Conservation (phyloP, 208 protist species). For the Leishmania amazonensis region DNA sequence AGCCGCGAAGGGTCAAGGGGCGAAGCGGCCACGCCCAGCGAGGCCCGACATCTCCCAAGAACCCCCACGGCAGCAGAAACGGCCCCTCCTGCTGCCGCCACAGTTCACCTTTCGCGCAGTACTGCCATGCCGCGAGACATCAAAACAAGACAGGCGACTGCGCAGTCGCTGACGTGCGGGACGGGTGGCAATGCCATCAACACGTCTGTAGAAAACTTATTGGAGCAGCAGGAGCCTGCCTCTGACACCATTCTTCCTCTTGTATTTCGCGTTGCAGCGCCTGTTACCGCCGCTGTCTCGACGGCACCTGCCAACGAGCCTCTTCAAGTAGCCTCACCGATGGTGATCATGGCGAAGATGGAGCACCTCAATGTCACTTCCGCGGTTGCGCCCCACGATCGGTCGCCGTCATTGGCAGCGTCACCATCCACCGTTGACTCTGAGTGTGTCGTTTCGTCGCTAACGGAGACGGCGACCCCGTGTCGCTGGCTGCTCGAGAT, state of each 20-base stretch:
- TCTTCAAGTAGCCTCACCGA: background rate
- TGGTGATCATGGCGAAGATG: constrained; percentile 60
- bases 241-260: constrained; percentile 1
- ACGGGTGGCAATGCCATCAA: constrained; percentile 9
- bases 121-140: background rate
- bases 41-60: background rate
- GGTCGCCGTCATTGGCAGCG: background rate
- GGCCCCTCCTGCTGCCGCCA: background rate
- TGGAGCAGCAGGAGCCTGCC: constrained; percentile 23
- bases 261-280: constrained; percentile 17
- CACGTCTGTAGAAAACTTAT: background rate
- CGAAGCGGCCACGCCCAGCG: background rate
- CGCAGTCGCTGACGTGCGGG: background rate
- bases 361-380: constrained; percentile 62
- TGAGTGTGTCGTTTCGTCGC: background rate
- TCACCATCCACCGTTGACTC: background rate
- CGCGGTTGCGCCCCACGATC: background rate
- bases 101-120: constrained; percentile 18
- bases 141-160: constrained; percentile 18
- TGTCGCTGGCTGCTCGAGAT: constrained; percentile 42
- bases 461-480: constrained; percentile 8
- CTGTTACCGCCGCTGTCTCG: background rate
- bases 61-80: background rate
- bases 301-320: background rate
- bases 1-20: background rate